phyloP scores from a whole-genome alignment of 768 basidiomycete species.

The Hebeloma cylindrosporum region DNA sequence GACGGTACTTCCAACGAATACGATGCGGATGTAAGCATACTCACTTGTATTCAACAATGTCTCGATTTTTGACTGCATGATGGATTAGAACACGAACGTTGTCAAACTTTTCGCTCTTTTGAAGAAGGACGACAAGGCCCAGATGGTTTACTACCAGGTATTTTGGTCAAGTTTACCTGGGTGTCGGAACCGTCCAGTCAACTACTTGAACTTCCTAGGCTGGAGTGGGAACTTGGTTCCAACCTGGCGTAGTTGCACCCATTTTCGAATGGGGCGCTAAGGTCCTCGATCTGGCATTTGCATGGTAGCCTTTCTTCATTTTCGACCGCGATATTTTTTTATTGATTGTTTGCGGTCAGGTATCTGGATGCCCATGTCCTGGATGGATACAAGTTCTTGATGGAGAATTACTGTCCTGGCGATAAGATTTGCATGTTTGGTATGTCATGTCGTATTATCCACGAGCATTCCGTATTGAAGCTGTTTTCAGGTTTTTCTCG shows the following conservation, averaged over 20 bases:
- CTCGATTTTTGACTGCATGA: neutral
- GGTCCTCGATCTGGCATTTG: conserved; percentile 65
- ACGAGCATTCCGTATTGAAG: neutral
- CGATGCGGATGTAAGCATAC: conserved; percentile 39
- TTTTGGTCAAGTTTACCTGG: neutral
- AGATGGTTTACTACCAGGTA: conserved; percentile 74
- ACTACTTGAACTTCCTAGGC: conserved; percentile 34
- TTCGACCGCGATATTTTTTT: neutral
- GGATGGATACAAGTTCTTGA: conserved; percentile 75
- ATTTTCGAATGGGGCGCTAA: conserved; percentile 58
- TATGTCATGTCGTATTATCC: conserved; percentile 24
- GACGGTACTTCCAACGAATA: conserved; percentile 66
- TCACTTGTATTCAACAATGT: neutral
- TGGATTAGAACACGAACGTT: conserved; percentile 66
- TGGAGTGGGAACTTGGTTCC: conserved; percentile 52
- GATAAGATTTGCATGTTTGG: conserved; percentile 78
- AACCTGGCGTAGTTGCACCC: conserved; percentile 67
- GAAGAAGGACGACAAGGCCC: conserved; percentile 58
- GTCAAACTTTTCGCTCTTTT: conserved; percentile 70
- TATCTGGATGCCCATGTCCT: conserved; percentile 71
- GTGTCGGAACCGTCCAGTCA: neutral
- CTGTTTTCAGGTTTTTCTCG: conserved; percentile 67
- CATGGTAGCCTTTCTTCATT: conserved; percentile 51
- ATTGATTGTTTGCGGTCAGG: conserved; percentile 41
- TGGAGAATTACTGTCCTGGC: conserved; percentile 73